phyloP scores from a whole-genome alignment of 2,329 filamentous ascomycete species.

The Gyromitra esculenta region DNA sequence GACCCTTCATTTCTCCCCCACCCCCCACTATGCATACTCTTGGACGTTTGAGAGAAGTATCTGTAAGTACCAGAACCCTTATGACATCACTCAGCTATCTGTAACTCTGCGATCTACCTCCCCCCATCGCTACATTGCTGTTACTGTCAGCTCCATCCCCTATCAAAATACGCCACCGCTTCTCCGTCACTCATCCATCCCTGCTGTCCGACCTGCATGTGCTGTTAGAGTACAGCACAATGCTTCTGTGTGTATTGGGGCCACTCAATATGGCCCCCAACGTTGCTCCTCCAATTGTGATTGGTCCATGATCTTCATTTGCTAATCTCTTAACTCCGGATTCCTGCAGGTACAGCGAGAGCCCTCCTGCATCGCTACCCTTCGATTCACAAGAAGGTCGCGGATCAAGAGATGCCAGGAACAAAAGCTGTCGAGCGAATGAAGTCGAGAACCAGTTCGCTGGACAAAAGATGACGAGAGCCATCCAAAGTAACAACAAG shows the following conservation, averaged over 20 bases:
- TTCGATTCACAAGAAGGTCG: conserved; percentile 9
- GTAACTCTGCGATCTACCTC: conserved; percentile 17
- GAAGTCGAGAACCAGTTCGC: not conserved
- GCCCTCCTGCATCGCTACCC: conserved; percentile 26
- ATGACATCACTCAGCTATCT: conserved; percentile 12
- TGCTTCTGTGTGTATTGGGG: conserved; percentile 6
- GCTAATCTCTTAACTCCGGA: conserved; percentile 14
- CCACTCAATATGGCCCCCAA: conserved; percentile 22
- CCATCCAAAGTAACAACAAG: conserved; percentile 5
- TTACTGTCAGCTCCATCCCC: conserved; percentile 15
- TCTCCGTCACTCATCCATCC: conserved; percentile 5
- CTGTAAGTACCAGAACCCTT: not conserved
- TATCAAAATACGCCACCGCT: conserved; percentile 26
- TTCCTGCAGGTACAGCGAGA: conserved; percentile 14
- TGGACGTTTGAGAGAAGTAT: not conserved
- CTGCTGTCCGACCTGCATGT: conserved; percentile 7
- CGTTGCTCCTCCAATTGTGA: not conserved
- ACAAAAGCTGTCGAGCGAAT: conserved; percentile 17
- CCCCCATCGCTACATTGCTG: conserved; percentile 13
- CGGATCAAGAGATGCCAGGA: conserved; percentile 39
- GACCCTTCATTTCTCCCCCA: not conserved
- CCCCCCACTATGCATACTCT: not conserved
- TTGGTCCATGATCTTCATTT: conserved; percentile 22
- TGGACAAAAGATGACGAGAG: conserved; percentile 10
- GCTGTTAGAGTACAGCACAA: conserved; percentile 30